Evolutionary conservation across 768 basidiomycete species (phyloP), one percentile per base, ranked within the genome.

Genomic region (Boletus rubropictus): DNA sequence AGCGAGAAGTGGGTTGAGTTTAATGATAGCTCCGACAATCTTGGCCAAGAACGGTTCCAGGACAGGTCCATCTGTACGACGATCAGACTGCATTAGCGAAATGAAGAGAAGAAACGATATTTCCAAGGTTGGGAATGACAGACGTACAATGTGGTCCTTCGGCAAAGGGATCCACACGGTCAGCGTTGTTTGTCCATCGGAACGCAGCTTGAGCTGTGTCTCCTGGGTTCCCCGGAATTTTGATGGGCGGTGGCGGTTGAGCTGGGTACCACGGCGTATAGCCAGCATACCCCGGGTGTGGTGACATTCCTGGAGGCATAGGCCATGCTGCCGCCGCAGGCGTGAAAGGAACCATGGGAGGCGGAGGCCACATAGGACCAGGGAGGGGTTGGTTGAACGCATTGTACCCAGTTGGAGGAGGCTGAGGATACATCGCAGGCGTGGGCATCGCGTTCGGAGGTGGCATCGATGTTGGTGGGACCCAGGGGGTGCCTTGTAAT

Each of bases 1-100:
- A 0, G 65, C 57, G 14, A 88, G 68, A 21, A 87, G 71, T 0
- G 86, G 84, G 58, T 89, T 88, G 28, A 89, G 47, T 38, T 65
- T 62, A 5, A 81, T 52, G 6, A 54, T 51, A 1, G 78, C 79
- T 0, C 67, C 55, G 9, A 86, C 74, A 21, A 78, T 65, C 41
- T 70, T 72, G 15, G 74, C 62, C 17, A 82, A 60, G 53, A 83
- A 76, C 0, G 86, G 79, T 10, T 77, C 76, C 3, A 89, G 70
- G 9, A 88, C 85, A 2, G 87, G 85, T 0, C 84, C 81, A 58
- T 89, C 81, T 82, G 62, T 31, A 41, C 32, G 53, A 47, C 31
- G 49, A 8, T 15, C 41, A 52, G 45, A 18, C 44, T 15, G 12
- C 11, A 14, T 67, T 25, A 67, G 51, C 32, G 43, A 32, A 31